phyloP scores from a whole-genome alignment of 2,329 filamentous ascomycete species.

The Aspergillus sojae region DNA sequence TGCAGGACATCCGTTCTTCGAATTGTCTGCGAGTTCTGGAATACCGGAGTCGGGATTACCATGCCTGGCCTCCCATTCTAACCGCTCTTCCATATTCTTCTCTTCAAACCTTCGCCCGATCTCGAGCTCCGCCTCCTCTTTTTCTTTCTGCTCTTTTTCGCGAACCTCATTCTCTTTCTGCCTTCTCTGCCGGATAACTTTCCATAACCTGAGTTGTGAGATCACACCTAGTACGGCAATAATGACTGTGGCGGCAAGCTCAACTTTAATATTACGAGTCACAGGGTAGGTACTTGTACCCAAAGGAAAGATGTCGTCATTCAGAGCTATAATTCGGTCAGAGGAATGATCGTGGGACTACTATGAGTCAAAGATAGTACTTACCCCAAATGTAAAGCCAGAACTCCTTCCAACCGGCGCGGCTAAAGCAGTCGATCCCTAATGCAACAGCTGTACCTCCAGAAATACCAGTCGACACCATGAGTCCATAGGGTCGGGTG shows the following conservation, averaged over 20 bases:
- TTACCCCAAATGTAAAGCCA: slow-evolving; percentile 88
- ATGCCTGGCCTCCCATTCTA: slow-evolving; percentile 76
- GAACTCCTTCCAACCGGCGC: slow-evolving; percentile 91
- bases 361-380: slow-evolving; percentile 19
- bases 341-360: not conserved
- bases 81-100: slow-evolving; percentile 47
- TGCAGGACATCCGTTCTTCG: slow-evolving; percentile 8
- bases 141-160: slow-evolving; percentile 58
- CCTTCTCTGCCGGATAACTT: slow-evolving; percentile 64
- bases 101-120: slow-evolving; percentile 63
- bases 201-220: slow-evolving; percentile 86
- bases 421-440: slow-evolving; percentile 87
- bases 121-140: slow-evolving; percentile 67
- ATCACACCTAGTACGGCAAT: slow-evolving; percentile 74
- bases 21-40: slow-evolving; percentile 28
- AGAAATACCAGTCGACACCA: slow-evolving; percentile 74
- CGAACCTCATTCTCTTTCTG: slow-evolving; percentile 50
- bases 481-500: slow-evolving; percentile 77
- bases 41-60: slow-evolving; percentile 54
- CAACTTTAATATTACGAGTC: slow-evolving; percentile 82
- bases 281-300: slow-evolving; percentile 78
- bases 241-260: slow-evolving; percentile 76
- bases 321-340: slow-evolving; percentile 57
- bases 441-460: slow-evolving; percentile 79
- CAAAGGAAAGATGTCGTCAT: slow-evolving; percentile 77